phyloP scores from a whole-genome alignment of 2,329 filamentous ascomycete species.

The Colletotrichum horii region DNA sequence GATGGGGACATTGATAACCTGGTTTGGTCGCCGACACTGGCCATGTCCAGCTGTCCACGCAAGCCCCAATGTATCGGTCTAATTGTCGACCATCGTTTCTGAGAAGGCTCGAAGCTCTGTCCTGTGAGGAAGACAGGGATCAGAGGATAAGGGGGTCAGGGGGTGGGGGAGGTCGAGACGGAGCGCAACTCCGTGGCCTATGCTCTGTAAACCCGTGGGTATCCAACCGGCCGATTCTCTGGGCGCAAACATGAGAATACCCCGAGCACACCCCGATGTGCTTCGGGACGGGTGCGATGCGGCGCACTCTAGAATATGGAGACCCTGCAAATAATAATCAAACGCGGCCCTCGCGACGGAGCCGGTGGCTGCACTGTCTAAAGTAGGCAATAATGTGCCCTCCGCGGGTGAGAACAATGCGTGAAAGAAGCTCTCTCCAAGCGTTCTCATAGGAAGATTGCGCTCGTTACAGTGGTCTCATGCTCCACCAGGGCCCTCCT shows the following conservation, averaged over 20 bases:
- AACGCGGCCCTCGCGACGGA: not conserved
- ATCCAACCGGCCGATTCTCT: not conserved
- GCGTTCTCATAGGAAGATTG: not conserved
- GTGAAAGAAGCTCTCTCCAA: not conserved
- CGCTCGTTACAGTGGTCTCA: conserved; percentile 1
- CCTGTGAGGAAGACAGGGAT: not conserved
- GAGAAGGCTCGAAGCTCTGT: not conserved
- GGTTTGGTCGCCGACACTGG: not conserved
- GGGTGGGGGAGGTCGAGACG: not conserved
- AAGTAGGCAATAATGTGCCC: not conserved
- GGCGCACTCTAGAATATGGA: not conserved
- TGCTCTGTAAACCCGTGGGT: not conserved
- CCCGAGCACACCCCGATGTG: not conserved
- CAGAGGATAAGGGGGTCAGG: not conserved
- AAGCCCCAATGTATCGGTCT: not conserved
- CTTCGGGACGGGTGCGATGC: not conserved
- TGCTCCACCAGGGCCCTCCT: conserved; percentile 6
- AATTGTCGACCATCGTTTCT: not conserved
- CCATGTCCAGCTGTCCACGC: not conserved
- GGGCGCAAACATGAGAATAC: not conserved
- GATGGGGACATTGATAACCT: not conserved
- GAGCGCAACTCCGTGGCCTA: not conserved
- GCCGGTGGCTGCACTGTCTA: not conserved
- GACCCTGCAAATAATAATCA: not conserved
- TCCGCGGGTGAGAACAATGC: not conserved